Base-by-base conservation (phyloP, 1,284 basidiomycete genomes). In the Crucibulum parvulum region DNA sequence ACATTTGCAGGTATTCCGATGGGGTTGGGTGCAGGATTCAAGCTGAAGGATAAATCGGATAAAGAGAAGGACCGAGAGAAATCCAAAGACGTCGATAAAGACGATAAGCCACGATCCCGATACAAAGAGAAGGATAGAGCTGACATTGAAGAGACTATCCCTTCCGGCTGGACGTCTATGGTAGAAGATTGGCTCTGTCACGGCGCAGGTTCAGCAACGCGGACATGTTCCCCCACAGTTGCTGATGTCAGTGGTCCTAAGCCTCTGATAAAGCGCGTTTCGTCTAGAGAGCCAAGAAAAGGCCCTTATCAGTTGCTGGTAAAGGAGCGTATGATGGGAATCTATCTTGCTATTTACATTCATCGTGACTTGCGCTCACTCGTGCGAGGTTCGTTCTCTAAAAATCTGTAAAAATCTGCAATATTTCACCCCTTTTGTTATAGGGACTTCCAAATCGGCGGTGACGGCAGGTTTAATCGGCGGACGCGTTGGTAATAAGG, bases 281-380 rank as follows among this genome's bases (percentile, higher is more conserved):
- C 75, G 3, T 68, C 75, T 4, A 83, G 77, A 61, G 80, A 83
- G 36, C 72, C 70, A 10, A 75, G 79, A 51, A 82, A 81, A 69
- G 90, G 89, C 0, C 93, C 93, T 5, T 96, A 96, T 69, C 84
- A 91, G 67, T 80, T 95, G 11, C 79, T 95, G 18, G 83, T 87
- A 55, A 96, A 96, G 73, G 93, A 96, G 66, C 83, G 94, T 11
- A 83, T 96, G 79, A 93, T 96, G 91, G 94, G 94, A 1, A 86
- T 95, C 51, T 95, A 95, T 72, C 77, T 92, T 36, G 85, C 90
- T 3, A 73, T 93, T 3, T 93, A 89, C 66, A 81, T 92, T 39
- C 88, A 93, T 69, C 83, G 84, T 24, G 91, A 92, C 65, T 71
- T 90, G 34, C 79, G 80, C 43, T 80, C 81, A 52, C 77, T 90